A percentile compares a stretch with the other conserved stretches of the same genome.
Conservation (phyloP, 163 green algal genomes). For the Chlorella variabilis region DNA sequence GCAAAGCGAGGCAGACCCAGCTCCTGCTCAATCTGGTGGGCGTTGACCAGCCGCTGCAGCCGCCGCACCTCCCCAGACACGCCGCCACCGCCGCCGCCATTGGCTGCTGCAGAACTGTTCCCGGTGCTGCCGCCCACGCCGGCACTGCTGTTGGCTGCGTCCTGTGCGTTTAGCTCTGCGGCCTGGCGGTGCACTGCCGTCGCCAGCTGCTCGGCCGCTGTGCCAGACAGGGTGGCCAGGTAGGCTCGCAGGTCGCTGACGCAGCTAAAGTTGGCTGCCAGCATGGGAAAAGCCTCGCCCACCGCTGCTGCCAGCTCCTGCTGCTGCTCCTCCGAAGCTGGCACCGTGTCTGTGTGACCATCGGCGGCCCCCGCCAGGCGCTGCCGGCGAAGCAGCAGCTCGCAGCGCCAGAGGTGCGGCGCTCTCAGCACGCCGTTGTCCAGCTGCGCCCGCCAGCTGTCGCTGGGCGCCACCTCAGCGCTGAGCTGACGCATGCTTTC, state of each 20-base stretch:
- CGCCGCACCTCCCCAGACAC: conserved; percentile 1
- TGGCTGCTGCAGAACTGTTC: not conserved
- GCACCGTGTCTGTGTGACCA: no score
- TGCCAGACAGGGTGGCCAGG: conserved; percentile 30
- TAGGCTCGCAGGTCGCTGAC: conserved; percentile 66
- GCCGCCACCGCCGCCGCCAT: not conserved
- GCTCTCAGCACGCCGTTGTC: conserved; percentile 5
- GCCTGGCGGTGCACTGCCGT: conserved; percentile 20
- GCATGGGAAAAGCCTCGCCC: not conserved
- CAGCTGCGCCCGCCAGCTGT: not conserved
- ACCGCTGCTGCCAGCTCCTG: conserved; percentile 3
- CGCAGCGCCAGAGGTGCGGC: conserved; percentile 43
- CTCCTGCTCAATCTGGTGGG: conserved; percentile 57
- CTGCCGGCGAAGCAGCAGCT: conserved; percentile 40
- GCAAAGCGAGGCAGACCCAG: conserved; percentile 44
- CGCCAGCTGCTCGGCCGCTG: conserved; percentile 33
- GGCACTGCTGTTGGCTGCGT: not conserved
- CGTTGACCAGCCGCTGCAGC: conserved; percentile 38
- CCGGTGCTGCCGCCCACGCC: not conserved
- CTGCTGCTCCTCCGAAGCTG: conserved; percentile 15
- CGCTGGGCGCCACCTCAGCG: conserved; percentile 2
- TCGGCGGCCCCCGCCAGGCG: not conserved
- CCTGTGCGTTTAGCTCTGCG: conserved; percentile 2
- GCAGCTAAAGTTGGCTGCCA: conserved; percentile 66
- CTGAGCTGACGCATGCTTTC: conserved; percentile 9